Evolutionary conservation across 2,329 filamentous ascomycete species (phyloP).

Genomic region (Cephalotrichum gorgonifer): DNA sequence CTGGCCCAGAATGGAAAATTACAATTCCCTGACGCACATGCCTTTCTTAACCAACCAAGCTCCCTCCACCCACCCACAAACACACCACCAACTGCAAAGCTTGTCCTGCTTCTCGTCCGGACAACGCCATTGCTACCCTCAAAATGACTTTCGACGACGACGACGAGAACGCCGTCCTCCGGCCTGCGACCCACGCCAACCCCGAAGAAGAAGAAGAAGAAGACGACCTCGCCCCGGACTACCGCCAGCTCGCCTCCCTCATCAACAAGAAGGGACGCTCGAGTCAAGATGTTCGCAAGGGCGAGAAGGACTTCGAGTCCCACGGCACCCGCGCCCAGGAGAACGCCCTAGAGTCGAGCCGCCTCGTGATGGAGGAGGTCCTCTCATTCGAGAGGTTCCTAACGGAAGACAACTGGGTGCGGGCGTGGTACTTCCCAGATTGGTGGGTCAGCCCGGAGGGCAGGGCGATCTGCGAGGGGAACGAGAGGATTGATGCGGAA

Average conservation of each 20-base stretch:
- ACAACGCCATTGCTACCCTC: not conserved
- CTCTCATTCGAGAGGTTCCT: conserved; percentile 70
- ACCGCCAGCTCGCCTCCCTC: conserved; percentile 56
- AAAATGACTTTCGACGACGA: conserved; percentile 34
- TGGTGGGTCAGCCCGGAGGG: conserved; percentile 26
- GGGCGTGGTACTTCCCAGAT: conserved; percentile 67
- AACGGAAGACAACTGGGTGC: conserved; percentile 49
- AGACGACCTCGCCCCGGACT: conserved; percentile 79
- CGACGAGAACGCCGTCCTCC: conserved; percentile 25
- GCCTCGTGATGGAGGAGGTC: conserved; percentile 81
- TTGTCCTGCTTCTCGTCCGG: not conserved
- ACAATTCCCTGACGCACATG: no score
- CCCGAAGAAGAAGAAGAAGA: conserved; percentile 35
- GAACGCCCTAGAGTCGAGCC: conserved; percentile 66
- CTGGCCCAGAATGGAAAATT: no score
- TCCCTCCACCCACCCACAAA: not conserved
- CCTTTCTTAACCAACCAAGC: not conserved
- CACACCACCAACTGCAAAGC: not conserved
- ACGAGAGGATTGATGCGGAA: conserved; percentile 13
- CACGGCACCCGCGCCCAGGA: conserved; percentile 80
- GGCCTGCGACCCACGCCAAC: conserved; percentile 9
- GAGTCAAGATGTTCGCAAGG: conserved; percentile 68
- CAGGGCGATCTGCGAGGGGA: conserved; percentile 9
- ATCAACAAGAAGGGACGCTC: conserved; percentile 40
- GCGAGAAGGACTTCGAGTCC: conserved; percentile 94